These are phyloP conservation scores for Bonia amplexicaulis DNA, from an alignment of 176 grass and related monocot genomes.

Conservation along the genomic window DNA sequence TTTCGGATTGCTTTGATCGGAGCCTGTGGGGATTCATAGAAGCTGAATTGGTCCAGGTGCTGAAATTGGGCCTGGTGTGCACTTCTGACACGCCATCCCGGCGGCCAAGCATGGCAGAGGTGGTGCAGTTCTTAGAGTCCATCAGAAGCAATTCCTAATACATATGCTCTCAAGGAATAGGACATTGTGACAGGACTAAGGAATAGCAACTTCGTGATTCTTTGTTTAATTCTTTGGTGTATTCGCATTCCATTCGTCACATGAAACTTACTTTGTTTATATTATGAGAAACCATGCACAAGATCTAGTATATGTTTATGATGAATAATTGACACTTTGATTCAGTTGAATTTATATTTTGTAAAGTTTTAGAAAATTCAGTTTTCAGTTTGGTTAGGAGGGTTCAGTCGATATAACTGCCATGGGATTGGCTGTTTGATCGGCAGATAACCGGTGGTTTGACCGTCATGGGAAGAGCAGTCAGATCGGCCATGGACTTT, in stretches of 20 bases:
- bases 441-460: too few species aligned
- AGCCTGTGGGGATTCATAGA: constrained; percentile 41
- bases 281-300: background rate
- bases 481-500: too few species aligned
- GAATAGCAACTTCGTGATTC: background rate
- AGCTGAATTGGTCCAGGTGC: constrained; percentile 52
- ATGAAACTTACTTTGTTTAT: background rate
- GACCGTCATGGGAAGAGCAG: too few species aligned
- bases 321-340: too few species aligned
- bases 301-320: too few species aligned
- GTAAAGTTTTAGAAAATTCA: too few species aligned
- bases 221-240: constrained; percentile 27
- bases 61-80: constrained; percentile 60
- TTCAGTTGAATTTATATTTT: too few species aligned
- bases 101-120: constrained; percentile 63
- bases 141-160: constrained; percentile 42
- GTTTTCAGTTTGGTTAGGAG: too few species aligned
- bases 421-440: too few species aligned
- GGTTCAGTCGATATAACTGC: too few species aligned
- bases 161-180: background rate
- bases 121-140: constrained; percentile 66
- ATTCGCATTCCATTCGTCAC: constrained; percentile 16
- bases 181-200: background rate
- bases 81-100: constrained; percentile 39
- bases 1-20: constrained; percentile 53